Evolutionary conservation across 495 filamentous ascomycete species (phyloP).

Genomic region (Daldinia loculata): DNA sequence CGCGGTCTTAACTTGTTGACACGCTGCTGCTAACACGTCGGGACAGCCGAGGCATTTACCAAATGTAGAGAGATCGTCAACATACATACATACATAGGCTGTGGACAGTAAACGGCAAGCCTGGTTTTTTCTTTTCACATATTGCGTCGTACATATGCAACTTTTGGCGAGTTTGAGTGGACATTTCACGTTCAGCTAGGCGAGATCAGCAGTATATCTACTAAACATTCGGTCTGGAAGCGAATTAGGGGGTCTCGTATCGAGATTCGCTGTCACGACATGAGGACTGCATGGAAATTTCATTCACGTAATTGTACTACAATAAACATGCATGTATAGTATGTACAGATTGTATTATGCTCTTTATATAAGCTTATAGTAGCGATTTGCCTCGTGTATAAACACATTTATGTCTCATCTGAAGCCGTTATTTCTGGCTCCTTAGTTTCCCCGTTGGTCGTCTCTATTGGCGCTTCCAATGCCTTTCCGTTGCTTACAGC

Average conservation of each 20-base stretch:
- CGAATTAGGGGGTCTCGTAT: background rate
- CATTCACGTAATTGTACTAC: background rate
- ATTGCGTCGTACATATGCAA: background rate
- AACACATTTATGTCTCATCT: constrained; percentile 23
- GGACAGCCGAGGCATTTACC: constrained; percentile 24
- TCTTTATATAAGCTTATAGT: background rate
- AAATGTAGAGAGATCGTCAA: constrained; percentile 17
- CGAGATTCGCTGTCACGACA: background rate
- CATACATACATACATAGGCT: background rate
- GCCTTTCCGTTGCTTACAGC: constrained; percentile 40
- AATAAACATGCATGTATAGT: background rate
- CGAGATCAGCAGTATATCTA: background rate
- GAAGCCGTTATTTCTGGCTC: constrained; percentile 11
- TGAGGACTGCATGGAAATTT: background rate
- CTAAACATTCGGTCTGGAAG: background rate
- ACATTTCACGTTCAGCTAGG: background rate
- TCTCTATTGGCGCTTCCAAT: constrained; percentile 39
- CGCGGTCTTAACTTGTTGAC: background rate
- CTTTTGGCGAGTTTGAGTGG: background rate
- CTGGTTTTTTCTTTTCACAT: background rate
- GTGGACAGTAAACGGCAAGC: background rate
- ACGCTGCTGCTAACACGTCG: background rate
- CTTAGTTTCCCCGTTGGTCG: constrained; percentile 31
- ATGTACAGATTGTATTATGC: constrained; percentile 22
- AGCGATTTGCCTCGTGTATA: background rate